A percentile compares a stretch with the other conserved stretches of the same genome.
phyloP scores from a whole-genome alignment of 257 asterid species.

The Forsythia viridissima region DNA sequence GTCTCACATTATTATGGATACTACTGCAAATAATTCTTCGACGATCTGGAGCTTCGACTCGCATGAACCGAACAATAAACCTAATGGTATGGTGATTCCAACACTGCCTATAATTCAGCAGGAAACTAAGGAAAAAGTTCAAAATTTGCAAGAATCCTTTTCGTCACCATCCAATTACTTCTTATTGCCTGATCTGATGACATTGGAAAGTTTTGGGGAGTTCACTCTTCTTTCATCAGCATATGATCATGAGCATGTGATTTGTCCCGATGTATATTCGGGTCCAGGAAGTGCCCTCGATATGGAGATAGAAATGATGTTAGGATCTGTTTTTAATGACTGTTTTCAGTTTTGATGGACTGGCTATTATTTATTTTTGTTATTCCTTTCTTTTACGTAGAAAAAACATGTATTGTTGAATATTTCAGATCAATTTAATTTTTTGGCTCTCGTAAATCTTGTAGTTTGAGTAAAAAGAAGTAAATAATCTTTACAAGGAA shows the following conservation, averaged over 20 bases:
- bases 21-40: conserved; percentile 33
- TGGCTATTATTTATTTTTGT: too few species aligned
- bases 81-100: not conserved
- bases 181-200: conserved; percentile 4
- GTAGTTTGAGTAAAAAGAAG: too few species aligned
- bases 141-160: not conserved
- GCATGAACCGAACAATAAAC: conserved; percentile 4
- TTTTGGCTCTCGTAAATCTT: too few species aligned
- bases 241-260: not conserved
- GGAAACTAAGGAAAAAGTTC: not conserved
- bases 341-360: not conserved
- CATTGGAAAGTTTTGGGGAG: not conserved
- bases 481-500: too few species aligned
- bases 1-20: conserved; percentile 21
- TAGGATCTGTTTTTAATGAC: not conserved
- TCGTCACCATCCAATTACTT: conserved; percentile 13
- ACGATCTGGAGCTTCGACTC: conserved; percentile 42
- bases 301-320: not conserved
- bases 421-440: too few species aligned
- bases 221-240: not conserved
- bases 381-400: not conserved
- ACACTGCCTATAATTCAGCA: not conserved
- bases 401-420: too few species aligned
- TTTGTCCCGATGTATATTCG: not conserved
- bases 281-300: too few species aligned